A percentile compares a stretch with the other conserved stretches of the same genome.
phyloP scores from a whole-genome alignment of 306 rosid genomes.

The Vigna trinervia region DNA sequence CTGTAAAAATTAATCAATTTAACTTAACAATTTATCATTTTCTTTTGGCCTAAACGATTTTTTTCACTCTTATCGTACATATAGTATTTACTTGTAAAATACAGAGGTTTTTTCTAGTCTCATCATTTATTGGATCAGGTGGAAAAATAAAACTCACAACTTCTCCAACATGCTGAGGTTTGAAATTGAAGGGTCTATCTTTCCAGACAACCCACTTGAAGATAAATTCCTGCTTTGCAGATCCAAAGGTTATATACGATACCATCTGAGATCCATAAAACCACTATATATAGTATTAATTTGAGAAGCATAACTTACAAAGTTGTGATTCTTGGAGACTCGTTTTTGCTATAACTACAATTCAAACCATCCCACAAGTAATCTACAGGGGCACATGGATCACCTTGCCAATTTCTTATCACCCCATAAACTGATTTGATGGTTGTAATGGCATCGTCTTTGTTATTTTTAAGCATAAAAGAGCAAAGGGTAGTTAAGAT shows the following conservation, averaged over 20 bases:
- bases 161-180: slow-evolving; percentile 48
- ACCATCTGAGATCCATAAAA: slow-evolving; percentile 6
- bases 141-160: slow-evolving; percentile 46
- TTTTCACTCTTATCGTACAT: background rate
- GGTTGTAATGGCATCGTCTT: slow-evolving; percentile 55
- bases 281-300: background rate
- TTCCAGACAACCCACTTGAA: slow-evolving; percentile 54
- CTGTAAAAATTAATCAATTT: too few relatives aligned
- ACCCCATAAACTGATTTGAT: slow-evolving; percentile 56
- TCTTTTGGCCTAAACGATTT: too few relatives aligned
- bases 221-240: slow-evolving; percentile 52
- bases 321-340: slow-evolving; percentile 50
- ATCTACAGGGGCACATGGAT: slow-evolving; percentile 57
- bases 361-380: slow-evolving; percentile 61
- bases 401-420: slow-evolving; percentile 62
- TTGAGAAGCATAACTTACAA: slow-evolving; percentile 46
- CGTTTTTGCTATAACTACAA: slow-evolving; percentile 37
- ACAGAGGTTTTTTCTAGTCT: background rate
- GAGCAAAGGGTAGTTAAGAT: background rate
- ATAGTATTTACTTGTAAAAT: background rate
- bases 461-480: background rate
- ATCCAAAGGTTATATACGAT: background rate
- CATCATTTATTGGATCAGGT: background rate
- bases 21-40: background rate
- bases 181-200: slow-evolving; percentile 46